These are phyloP conservation scores for Leccinum aurantiacum DNA, from an alignment of 768 basidiomycete genomes.

Conservation along the genomic window DNA sequence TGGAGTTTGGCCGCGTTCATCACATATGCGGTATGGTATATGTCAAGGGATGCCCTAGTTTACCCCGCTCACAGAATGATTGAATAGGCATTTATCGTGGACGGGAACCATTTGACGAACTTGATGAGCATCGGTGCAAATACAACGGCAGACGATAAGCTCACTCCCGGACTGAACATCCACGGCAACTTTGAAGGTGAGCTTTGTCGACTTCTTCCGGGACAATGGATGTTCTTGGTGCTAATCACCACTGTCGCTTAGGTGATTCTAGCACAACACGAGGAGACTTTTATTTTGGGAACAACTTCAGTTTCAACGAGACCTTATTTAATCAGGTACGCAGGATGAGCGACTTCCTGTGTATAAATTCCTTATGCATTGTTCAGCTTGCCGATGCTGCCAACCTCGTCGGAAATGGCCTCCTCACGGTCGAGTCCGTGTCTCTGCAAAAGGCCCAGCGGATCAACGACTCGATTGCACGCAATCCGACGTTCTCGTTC, in stretches of 20 bases:
- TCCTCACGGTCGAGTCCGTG: too few species aligned
- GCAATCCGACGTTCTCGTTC: constrained; percentile 24
- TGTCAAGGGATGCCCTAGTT: not conserved
- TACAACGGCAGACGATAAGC: constrained; percentile 10
- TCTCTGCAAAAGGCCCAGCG: too few species aligned
- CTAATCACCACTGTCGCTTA: constrained; percentile 1
- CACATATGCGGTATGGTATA: constrained; percentile 23
- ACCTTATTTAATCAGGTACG: constrained; percentile 24
- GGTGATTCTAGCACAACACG: constrained; percentile 29
- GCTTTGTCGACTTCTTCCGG: not conserved
- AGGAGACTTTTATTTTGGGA: constrained; percentile 26
- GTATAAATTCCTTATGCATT: too few species aligned
- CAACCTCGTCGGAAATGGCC: too few species aligned
- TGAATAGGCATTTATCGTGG: constrained; percentile 24
- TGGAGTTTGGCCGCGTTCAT: constrained; percentile 21
- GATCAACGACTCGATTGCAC: too few species aligned
- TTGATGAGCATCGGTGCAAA: constrained; percentile 30
- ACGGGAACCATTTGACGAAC: constrained; percentile 30
- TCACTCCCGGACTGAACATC: constrained; percentile 21
- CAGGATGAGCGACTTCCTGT: not conserved
- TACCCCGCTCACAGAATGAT: not conserved
- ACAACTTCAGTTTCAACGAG: constrained; percentile 28
- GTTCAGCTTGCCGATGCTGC: too few species aligned
- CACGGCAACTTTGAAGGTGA: constrained; percentile 29
- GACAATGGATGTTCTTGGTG: not conserved